phyloP scores from a whole-genome alignment of 768 basidiomycete species.

The Suillus placidus region DNA sequence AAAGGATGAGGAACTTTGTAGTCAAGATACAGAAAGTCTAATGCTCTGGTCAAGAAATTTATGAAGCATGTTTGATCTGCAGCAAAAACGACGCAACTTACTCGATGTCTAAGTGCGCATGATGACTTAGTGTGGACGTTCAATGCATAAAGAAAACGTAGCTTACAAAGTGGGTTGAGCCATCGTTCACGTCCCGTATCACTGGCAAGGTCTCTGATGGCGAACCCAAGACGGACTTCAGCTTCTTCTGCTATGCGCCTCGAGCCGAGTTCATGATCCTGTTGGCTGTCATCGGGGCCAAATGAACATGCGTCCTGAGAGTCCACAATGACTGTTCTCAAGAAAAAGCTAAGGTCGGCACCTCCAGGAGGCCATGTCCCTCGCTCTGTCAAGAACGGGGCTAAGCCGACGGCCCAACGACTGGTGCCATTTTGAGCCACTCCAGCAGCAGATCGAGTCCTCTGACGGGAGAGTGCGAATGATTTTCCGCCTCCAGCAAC shows the following conservation, averaged over 20 bases:
- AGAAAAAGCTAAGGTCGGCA: constrained; percentile 78
- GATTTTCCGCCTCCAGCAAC: constrained; percentile 28
- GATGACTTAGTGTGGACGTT: not conserved
- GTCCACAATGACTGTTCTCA: constrained; percentile 85
- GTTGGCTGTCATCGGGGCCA: constrained; percentile 23
- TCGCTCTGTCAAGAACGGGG: constrained; percentile 68
- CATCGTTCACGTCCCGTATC: constrained; percentile 72
- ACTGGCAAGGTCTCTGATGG: constrained; percentile 70
- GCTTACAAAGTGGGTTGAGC: constrained; percentile 81
- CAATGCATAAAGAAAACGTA: not conserved
- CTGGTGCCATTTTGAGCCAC: constrained; percentile 24
- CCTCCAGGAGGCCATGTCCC: constrained; percentile 88
- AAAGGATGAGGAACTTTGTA: constrained; percentile 87
- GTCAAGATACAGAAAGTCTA: constrained; percentile 89
- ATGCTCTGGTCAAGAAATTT: constrained; percentile 52
- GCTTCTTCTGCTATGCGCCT: constrained; percentile 57
- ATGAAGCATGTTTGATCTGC: not conserved
- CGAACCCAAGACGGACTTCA: constrained; percentile 80
- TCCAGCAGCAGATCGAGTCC: constrained; percentile 16
- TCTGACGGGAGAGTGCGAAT: constrained; percentile 27
- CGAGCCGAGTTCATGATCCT: constrained; percentile 35
- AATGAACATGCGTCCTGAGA: constrained; percentile 50
- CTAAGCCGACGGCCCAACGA: constrained; percentile 72
- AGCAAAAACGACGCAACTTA: constrained; percentile 31
- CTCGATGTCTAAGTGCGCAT: constrained; percentile 46